A percentile compares a stretch with the other conserved stretches of the same genome.
phyloP scores from a whole-genome alignment of 176 grass and related monocot genomes.

The Themeda triandra region DNA sequence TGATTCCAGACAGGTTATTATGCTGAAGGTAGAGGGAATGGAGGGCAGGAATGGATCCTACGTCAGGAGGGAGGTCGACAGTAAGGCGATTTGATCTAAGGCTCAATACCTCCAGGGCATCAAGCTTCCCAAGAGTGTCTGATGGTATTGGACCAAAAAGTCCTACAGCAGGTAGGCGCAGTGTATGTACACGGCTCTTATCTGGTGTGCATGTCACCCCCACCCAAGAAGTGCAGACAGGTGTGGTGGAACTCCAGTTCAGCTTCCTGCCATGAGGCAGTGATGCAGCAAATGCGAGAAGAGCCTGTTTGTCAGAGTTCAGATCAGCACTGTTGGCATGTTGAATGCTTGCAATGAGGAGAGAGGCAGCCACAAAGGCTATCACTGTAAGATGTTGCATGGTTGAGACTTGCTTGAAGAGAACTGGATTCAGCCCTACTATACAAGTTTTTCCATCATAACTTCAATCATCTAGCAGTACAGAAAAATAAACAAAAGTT shows the following conservation, averaged over 20 bases:
- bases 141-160: conserved; percentile 76
- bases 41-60: conserved; percentile 85
- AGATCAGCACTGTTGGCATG: conserved; percentile 62
- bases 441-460: conserved; percentile 17
- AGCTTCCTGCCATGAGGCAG: conserved; percentile 85
- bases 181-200: conserved; percentile 57
- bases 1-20: conserved; percentile 85
- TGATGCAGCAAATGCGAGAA: conserved; percentile 80
- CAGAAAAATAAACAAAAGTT: conserved; percentile 20
- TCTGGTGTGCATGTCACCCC: conserved; percentile 79
- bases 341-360: conserved; percentile 49
- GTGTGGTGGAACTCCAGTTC: conserved; percentile 65
- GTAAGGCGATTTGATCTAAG: conserved; percentile 89
- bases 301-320: conserved; percentile 73
- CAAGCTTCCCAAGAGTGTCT: conserved; percentile 83
- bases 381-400: conserved; percentile 38
- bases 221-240: conserved; percentile 84
- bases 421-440: background rate
- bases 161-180: conserved; percentile 80
- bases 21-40: conserved; percentile 91
- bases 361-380: conserved; percentile 31
- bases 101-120: conserved; percentile 88
- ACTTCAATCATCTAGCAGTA: conserved; percentile 34
- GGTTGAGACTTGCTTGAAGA: conserved; percentile 28
- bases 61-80: conserved; percentile 74